These are phyloP conservation scores for Malbranchea zuffiana DNA, from an alignment of 2,329 filamentous ascomycete genomes.

Conservation along the genomic window DNA sequence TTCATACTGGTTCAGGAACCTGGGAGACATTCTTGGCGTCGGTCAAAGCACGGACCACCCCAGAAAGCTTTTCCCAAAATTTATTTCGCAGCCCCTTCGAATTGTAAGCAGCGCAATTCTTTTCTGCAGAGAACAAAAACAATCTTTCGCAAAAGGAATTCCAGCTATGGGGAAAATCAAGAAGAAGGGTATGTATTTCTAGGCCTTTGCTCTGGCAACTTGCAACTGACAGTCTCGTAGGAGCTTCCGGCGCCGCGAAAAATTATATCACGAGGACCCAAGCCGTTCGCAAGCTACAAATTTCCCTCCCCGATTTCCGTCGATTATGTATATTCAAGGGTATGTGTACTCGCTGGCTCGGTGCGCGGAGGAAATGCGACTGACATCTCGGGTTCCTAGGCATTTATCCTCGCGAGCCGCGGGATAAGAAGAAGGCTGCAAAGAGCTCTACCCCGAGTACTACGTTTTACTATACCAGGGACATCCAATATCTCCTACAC, in stretches of 20 bases:
- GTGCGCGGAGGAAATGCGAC: neutral
- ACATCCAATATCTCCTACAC: slow-evolving; percentile 96
- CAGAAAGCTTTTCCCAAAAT: slow-evolving; percentile 22
- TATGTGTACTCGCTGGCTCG: slow-evolving; percentile 18
- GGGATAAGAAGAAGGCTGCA: slow-evolving; percentile 92
- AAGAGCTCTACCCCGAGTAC: slow-evolving; percentile 83
- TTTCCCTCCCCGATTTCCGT: slow-evolving; percentile 93
- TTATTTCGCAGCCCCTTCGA: slow-evolving; percentile 1
- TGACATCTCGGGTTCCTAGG: slow-evolving; percentile 34
- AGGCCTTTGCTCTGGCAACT: slow-evolving; percentile 6
- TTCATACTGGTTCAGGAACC: neutral
- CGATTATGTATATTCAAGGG: slow-evolving; percentile 98
- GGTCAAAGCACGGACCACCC: slow-evolving; percentile 14
- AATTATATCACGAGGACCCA: slow-evolving; percentile 98
- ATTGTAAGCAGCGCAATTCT: neutral
- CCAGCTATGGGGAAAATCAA: slow-evolving; percentile 63
- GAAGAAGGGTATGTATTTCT: slow-evolving; percentile 58
- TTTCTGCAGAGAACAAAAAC: too few species aligned
- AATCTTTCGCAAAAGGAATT: too few species aligned
- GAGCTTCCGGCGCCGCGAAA: slow-evolving; percentile 82
- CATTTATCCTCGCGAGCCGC: slow-evolving; percentile 93
- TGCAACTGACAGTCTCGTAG: slow-evolving; percentile 30
- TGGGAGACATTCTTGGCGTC: slow-evolving; percentile 2
- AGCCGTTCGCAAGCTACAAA: slow-evolving; percentile 93
- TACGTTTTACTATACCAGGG: slow-evolving; percentile 86